Percentiles rank a stretch among this genome's conserved stretches.
Conservation (phyloP, 2,329 filamentous ascomycete genomes). For the Rachicladosporium sp. region DNA sequence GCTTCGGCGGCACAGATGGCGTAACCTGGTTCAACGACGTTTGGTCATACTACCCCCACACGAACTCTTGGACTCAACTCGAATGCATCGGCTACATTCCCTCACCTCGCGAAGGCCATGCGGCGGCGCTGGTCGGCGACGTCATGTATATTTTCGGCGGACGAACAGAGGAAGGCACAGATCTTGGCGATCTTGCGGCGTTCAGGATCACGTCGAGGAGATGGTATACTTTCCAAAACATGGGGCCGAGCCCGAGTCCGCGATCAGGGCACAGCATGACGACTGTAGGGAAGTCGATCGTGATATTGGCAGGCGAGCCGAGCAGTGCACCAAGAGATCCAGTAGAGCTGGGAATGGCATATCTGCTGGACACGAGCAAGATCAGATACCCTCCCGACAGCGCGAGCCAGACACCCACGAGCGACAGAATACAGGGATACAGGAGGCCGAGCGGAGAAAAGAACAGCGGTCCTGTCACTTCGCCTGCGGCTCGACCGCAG, state of each 20-base stretch:
- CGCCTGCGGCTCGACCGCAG: constrained; percentile 10
- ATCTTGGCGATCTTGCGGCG: constrained; percentile 85
- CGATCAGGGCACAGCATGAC: constrained; percentile 98
- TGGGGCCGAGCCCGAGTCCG: constrained; percentile 90
- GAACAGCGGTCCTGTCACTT: constrained; percentile 4
- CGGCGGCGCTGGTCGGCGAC: constrained; percentile 83
- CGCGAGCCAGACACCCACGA: constrained; percentile 21
- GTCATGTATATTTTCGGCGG: constrained; percentile 99
- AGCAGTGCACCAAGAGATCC: constrained; percentile 73
- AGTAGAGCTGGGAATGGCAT: constrained; percentile 76
- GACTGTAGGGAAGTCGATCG: constrained; percentile 78
- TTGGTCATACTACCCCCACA: constrained; percentile 81
- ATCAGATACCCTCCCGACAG: constrained; percentile 76
- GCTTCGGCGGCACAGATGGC: constrained; percentile 92
- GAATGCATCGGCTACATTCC: constrained; percentile 98
- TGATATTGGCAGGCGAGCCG: constrained; percentile 87
- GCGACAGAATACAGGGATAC: constrained; percentile 18
- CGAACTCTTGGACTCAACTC: constrained; percentile 74
- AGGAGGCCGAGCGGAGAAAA: constrained; percentile 23
- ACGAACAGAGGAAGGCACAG: constrained; percentile 81
- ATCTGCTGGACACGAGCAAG: constrained; percentile 87
- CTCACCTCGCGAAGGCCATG: constrained; percentile 83
- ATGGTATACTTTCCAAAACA: constrained; percentile 99
- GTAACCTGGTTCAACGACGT: constrained; percentile 98
- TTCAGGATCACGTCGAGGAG: constrained; percentile 69